Evolutionary conservation across 163 green algal genomes (phyloP), one percentile per base, ranked within the genome.

Genomic region (Chloroidium sp.): DNA sequence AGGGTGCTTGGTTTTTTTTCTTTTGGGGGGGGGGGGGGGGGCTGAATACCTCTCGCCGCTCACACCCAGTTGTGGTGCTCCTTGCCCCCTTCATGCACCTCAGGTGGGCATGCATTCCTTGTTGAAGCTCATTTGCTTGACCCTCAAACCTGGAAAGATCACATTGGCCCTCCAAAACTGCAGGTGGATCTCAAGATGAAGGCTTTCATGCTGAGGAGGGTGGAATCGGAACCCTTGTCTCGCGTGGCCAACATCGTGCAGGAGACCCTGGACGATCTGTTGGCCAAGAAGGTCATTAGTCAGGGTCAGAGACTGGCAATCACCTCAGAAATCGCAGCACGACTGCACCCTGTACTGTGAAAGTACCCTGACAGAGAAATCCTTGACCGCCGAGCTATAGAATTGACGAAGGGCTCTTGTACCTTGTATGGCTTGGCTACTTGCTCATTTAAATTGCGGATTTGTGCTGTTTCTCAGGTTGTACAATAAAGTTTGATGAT

Each of bases 201-300:
- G 72, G 90, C 85, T 13, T 79, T 88, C 59, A 87, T 94, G 88
- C 87, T 95, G 79, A 82, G 86, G 8, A 84, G 88, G 0, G 77
- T 90, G 8, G 81, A 89, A 68, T 86, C 74, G 77, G 86, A 83
- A 78, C 85, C 84, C 2, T 77, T 86, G 59, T 78, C 79, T 1
- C 79, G 74, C 0, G 81, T 90, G 82, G 84, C 85, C n/a, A 80
- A 74, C 76, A 62, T 79, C 2, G 84, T 91, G 78, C 76, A 80
- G 0, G 89, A 92, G 69, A 86, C 86, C 69, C 85, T 93, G 62
- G 86, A 90, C 4, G 81, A 62, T 0, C 79, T 75, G 12, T 77
- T 83, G 78, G 59, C 60, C 57, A 76, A 79, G 0, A 86, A 86
- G 2, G 80, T 84, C 60, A 87, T 92, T 78, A 88, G 14, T 1